Evolutionary conservation across 2,329 filamentous ascomycete species (phyloP).

Genomic region (Diaporthe ampelina): DNA sequence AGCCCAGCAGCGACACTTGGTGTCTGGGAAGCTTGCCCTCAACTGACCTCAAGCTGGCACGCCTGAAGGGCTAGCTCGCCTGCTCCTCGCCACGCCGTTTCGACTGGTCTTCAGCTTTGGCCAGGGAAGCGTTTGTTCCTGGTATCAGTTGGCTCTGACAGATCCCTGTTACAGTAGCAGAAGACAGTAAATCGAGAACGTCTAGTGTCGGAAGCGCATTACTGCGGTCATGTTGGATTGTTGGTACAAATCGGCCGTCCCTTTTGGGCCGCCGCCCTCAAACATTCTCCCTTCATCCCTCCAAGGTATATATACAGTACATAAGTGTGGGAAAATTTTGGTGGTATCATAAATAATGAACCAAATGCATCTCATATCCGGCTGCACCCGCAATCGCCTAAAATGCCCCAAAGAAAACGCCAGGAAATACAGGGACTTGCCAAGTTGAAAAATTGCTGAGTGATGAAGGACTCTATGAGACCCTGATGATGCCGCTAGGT

Average conservation of each 20-base stretch:
- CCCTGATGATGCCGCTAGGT: conserved; percentile 4
- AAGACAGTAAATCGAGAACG: neutral
- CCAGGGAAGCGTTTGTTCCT: neutral
- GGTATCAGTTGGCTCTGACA: neutral
- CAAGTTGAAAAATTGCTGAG: conserved; percentile 24
- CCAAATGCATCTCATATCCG: conserved; percentile 28
- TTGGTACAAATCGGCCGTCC: conserved; percentile 9
- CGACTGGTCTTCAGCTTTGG: neutral
- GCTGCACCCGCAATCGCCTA: conserved; percentile 26
- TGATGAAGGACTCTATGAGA: neutral
- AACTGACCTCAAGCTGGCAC: neutral
- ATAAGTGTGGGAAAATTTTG: conserved; percentile 26
- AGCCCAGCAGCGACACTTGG: conserved; percentile 7
- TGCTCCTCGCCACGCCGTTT: neutral
- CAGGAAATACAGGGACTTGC: conserved; percentile 33
- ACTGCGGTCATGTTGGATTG: conserved; percentile 14
- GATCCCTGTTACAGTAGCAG: conserved; percentile 3
- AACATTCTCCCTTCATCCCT: conserved; percentile 3
- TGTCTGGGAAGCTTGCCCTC: conserved; percentile 3
- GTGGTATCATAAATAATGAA: conserved; percentile 34
- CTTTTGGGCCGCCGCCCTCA: neutral
- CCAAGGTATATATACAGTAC: conserved; percentile 29
- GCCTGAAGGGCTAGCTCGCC: neutral
- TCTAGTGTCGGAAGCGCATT: conserved; percentile 3
- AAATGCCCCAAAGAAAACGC: conserved; percentile 18